phyloP scores from a whole-genome alignment of 2,329 filamentous ascomycete species.

The Diaporthe sp. region DNA sequence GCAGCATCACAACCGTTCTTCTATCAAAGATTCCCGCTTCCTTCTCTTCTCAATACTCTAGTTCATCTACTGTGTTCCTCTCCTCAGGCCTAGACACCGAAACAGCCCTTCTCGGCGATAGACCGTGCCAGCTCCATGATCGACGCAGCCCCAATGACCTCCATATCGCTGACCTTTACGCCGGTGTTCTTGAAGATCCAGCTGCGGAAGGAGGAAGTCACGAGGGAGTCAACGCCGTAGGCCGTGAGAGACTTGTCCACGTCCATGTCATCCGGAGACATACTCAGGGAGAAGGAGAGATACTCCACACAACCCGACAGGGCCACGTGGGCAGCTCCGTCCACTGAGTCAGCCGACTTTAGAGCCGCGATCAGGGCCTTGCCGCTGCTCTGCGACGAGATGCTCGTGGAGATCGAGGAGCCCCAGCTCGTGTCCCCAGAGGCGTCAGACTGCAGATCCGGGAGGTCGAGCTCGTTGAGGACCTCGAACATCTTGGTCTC shows the following conservation, averaged over 20 bases:
- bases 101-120: slow-evolving; percentile 38
- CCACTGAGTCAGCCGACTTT: slow-evolving; percentile 51
- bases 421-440: slow-evolving; percentile 41
- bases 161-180: slow-evolving; percentile 55
- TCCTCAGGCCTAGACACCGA: slow-evolving; percentile 1
- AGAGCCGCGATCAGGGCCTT: slow-evolving; percentile 53
- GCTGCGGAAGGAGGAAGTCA: slow-evolving; percentile 64
- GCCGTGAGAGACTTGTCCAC: slow-evolving; percentile 54
- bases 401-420: not conserved
- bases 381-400: slow-evolving; percentile 36
- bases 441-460: not conserved
- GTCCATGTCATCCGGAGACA: slow-evolving; percentile 63
- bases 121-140: slow-evolving; percentile 35
- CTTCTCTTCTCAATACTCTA: not conserved
- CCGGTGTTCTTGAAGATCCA: slow-evolving; percentile 63
- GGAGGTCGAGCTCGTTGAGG: slow-evolving; percentile 62
- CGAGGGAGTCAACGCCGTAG: slow-evolving; percentile 61
- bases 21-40: too few species aligned
- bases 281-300: slow-evolving; percentile 62
- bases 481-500: slow-evolving; percentile 62
- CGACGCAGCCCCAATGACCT: slow-evolving; percentile 52
- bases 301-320: slow-evolving; percentile 60
- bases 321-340: slow-evolving; percentile 59
- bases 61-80: too few species aligned
- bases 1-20: too few species aligned